phyloP scores from a whole-genome alignment of 768 basidiomycete species.

The Glaciozyma martinii region DNA sequence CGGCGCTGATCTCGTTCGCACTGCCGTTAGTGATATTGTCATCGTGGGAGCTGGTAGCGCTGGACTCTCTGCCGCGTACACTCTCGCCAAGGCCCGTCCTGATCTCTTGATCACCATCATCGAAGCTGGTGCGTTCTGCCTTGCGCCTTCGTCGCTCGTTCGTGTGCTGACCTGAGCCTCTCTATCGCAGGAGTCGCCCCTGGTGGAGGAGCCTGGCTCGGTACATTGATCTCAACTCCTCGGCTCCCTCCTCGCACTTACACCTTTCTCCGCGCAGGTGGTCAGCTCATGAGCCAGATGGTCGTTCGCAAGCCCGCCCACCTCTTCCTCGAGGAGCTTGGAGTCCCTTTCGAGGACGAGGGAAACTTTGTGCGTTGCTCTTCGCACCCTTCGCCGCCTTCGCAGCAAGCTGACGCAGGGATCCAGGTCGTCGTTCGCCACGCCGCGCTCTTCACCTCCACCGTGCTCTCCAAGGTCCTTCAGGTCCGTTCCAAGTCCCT shows the following conservation, averaged over 20 bases:
- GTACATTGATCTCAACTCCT: background rate
- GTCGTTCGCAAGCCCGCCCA: constrained; percentile 71
- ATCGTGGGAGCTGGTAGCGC: constrained; percentile 62
- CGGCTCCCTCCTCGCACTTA: background rate
- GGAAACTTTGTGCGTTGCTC: constrained; percentile 52
- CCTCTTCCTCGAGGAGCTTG: constrained; percentile 58
- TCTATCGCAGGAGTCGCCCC: constrained; percentile 48
- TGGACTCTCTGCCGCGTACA: constrained; percentile 65
- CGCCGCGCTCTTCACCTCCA: constrained; percentile 71
- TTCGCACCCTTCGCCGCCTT: background rate
- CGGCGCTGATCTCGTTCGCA: constrained; percentile 59
- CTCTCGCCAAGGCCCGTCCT: constrained; percentile 57
- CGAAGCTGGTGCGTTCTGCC: constrained; percentile 51
- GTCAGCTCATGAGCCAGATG: constrained; percentile 69
- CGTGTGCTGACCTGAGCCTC: background rate
- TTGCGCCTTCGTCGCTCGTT: background rate
- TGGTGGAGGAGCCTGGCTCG: constrained; percentile 43
- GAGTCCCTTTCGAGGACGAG: constrained; percentile 68
- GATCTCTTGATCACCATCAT: constrained; percentile 59
- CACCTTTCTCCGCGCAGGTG: constrained; percentile 37
- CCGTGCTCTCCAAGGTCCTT: constrained; percentile 56
- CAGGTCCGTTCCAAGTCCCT: constrained; percentile 10
- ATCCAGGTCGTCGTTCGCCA: constrained; percentile 55
- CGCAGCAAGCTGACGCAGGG: background rate
- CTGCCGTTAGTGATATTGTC: constrained; percentile 65